Evolutionary conservation across 768 basidiomycete species (phyloP), one percentile per base, ranked within the genome.

Genomic region (Tephrocybe sp.): DNA sequence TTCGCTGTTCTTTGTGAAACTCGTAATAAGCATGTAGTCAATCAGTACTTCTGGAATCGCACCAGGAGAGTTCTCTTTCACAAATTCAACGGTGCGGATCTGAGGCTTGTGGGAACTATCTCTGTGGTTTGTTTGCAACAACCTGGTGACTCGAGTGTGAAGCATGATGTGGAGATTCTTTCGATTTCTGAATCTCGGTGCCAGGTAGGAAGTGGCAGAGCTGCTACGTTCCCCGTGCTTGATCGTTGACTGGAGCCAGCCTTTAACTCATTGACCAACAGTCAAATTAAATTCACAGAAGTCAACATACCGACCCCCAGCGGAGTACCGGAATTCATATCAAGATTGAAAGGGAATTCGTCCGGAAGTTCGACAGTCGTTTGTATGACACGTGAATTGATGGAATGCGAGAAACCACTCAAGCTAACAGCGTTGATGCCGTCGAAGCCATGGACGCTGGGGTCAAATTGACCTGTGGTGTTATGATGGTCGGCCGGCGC

Each of bases 321-420:
- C 0, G 65, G 64, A 4, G 53, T 58, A 6, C 76, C 76, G 15
- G 67, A 64, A 51, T 76, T 75, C 47, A 64, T 61, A 56, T 77
- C 77, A 13, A 57, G 22, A 48, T 71, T 71, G 57, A 60, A 75
- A 2, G 68, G 62, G 53, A 69, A 76, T 40, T 69, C 65, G 6
- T 61, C 54, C 1, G 58, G 47, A 6, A 73, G 57, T 40, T 75
- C 61, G 19, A 59, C 27, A 0, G 67, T 61, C 0, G 71, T 65
- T 27, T 61, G 50, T 2, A 74, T 54, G 15, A 74, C 58, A 12
- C 58, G 63, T 2, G 51, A 47, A 45, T 72, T 69, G 19, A 68
- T 64, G 5, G 63, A 30, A 11, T 42, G 33, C 19, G 58, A 53
- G 33, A 43, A 61, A 9, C 61, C 57, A 18, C 57, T 42, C 19